Evolutionary conservation across 116 monocot genomes (phyloP), one percentile per base, ranked within the genome.

Genomic region (Thalassia testudinum): DNA sequence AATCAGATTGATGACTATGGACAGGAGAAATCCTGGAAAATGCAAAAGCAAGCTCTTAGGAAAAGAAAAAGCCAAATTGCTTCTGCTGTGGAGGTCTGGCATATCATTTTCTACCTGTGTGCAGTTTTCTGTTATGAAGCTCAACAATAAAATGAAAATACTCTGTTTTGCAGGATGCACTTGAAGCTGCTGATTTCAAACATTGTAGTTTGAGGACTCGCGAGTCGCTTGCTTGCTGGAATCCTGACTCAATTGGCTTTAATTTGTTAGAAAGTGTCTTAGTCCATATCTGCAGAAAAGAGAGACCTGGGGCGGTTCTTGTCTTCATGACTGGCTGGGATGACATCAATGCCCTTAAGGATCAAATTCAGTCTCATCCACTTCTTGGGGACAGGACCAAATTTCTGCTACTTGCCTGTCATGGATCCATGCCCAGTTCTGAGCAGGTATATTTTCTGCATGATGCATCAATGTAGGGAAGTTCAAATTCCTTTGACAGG

Each of bases 311-410:
- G 43, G 95, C 88, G 16, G 62, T 95, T 78, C 74, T 95, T 51
- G 95, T 88, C 27, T 95, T 95, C 60, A 95, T 95, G 95, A 95
- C 95, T 49, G 95, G 95, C 17, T 95, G 95, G 95, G 95, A 95
- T 85, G 95, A 88, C 64, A 95, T 95, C 47, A 95, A 95, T 77
- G 69, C 84, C 58, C 72, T 95, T 13, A 95, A 95, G 71, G 95
- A 95, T 38, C 88, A 95, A 55, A 77, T 95, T 26, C 81, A 75
- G 60, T 68, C 85, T 44, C 71, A 95, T 68, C 79, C 75, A 26
- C 47, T 95, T 72, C 79, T 95, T 57, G 95, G 95, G 47, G 89
- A 95, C 76, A 78, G 78, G 43, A 67, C 56, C 26, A 85, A 76
- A 63, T 88, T 95, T 62, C 76, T 95, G 57, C 59, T 95, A 51